Base-by-base conservation (phyloP, 1,139 yeast genomes). In the Sugiyamaella pinicola region DNA sequence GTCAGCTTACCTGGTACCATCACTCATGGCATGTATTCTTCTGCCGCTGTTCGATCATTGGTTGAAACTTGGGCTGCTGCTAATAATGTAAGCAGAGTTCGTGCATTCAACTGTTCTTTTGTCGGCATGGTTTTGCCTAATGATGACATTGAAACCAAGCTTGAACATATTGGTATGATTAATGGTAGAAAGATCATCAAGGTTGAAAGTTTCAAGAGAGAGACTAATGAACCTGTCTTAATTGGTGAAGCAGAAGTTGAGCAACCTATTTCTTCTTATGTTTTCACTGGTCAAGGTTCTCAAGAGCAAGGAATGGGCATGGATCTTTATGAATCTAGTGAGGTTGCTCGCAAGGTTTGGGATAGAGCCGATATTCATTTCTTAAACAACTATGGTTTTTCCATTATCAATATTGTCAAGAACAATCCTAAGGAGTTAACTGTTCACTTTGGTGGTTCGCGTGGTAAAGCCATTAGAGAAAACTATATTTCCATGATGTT, bases 291-390 rank as follows among this genome's bases (percentile, higher is more conserved):
- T 71, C 99, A 93, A 80, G 99, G 99, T 71, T 91, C 99, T 56
- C 99, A 93, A 76, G 99, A 95, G 74, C 99, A 95, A 78, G 98
- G 98, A 70, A 93, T 93, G 99, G 99, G 99, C 78, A 93, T 93
- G 99, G 99, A 95, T 74, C 81, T 93, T 69, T 93, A 93, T 74
- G 85, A 84, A 61, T 80, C 89, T 49, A 87, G 96, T 52, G 89
- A 82, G 40, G 97, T 95, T 70, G 99, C 99, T 55, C 85, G 84
- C 67, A 83, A 82, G 59, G 98, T 93, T 59, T 93, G 99, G 99
- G 98, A 93, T 73, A 87, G 90, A 71, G 99, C 99, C 58, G 99
- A 93, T 70, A 73, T 74, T 59, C 99, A 95, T 73, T 93, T 95
- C 79, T 80, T 89, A 70, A 80, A 84, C 70, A 90, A 91, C 71